Percentiles rank a stretch among this genome's conserved stretches.
These are phyloP conservation scores for Reutealis trisperma DNA, from an alignment of 345 rosid species.

Conservation along the genomic window DNA sequence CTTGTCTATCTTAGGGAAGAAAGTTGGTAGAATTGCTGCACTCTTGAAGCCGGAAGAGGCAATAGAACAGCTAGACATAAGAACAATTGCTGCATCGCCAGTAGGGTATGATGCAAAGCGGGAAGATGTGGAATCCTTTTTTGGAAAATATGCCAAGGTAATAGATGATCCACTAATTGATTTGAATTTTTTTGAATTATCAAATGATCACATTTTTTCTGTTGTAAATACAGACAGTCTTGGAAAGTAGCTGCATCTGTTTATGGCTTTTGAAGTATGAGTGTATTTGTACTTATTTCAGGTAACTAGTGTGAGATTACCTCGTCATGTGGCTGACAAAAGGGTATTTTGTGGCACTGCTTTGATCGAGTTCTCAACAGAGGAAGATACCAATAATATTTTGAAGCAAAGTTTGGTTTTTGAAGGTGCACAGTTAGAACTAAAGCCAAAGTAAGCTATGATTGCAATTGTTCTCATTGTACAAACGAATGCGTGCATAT, in stretches of 20 bases:
- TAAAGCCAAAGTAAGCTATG: constrained; percentile 76
- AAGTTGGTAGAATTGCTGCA: constrained; percentile 69
- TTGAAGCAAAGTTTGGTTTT: constrained; percentile 58
- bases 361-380: constrained; percentile 75
- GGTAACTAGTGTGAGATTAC: constrained; percentile 92
- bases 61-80: too few species aligned
- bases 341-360: constrained; percentile 79
- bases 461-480: neutral
- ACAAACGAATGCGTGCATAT: neutral
- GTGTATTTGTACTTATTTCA: constrained; percentile 25
- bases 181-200: constrained; percentile 3
- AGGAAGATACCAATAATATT: constrained; percentile 68
- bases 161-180: neutral
- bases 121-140: constrained; percentile 74
- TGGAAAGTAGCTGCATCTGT: neutral
- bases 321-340: constrained; percentile 75
- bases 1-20: constrained; percentile 51
- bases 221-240: too few species aligned
- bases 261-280: constrained; percentile 2
- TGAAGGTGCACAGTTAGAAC: constrained; percentile 66
- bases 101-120: constrained; percentile 45
- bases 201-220: neutral
- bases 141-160: constrained; percentile 73
- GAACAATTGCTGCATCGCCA: too few species aligned
- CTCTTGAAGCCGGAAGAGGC: constrained; percentile 14